Base-by-base conservation (phyloP, 306 rosid genomes). In the Prunus salicina region DNA sequence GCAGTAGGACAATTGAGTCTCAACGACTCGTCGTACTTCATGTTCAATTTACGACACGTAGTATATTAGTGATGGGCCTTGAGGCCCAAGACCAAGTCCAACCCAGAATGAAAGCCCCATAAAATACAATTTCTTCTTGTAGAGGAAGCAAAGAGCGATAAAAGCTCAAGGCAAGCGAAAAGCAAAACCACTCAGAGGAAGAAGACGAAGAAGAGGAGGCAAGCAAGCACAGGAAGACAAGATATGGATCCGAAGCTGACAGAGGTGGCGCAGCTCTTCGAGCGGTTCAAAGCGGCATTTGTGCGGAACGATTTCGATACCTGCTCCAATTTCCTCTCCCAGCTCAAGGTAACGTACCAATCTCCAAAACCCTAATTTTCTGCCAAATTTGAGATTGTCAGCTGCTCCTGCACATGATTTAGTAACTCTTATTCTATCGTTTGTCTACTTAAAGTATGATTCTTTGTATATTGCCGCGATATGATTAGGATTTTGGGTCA, bases 241-340 rank as follows among this genome's bases (percentile, higher is more conserved):
- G 73, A 67, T 8, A 90, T 94, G 97, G 95, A 92, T 84, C 95
- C 97, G 38, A 92, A 90, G 87, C 69, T 92, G 0, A 86, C 88
- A 2, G 97, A 92, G 77, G 91, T 88, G 30, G 82, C 90, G 3
- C 97, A 92, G 88, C 83, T 74, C 67, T 90, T 92, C 62, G 97
- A 86, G 80, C 96, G 96, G 67, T 90, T 92, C 65, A 94, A 94
- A 74, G 93, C 98, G 0, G 93, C 95, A 2, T 76, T 82, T 74
- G 45, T 63, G 12, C 81, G 98, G 65, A 86, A 82, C n/a, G 98
- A 92, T 81, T 89, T 45, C 56, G 83, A 86, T 50, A 75, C 86
- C 38, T 82, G 82, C 61, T 28, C 70, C 66, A 72, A 73, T 47
- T 85, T 89, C 38, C 95, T 94, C 38, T 89, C 93, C 10, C 89